phyloP scores from a whole-genome alignment of 768 basidiomycete genomes.

The Termitomyces sp. region DNA sequence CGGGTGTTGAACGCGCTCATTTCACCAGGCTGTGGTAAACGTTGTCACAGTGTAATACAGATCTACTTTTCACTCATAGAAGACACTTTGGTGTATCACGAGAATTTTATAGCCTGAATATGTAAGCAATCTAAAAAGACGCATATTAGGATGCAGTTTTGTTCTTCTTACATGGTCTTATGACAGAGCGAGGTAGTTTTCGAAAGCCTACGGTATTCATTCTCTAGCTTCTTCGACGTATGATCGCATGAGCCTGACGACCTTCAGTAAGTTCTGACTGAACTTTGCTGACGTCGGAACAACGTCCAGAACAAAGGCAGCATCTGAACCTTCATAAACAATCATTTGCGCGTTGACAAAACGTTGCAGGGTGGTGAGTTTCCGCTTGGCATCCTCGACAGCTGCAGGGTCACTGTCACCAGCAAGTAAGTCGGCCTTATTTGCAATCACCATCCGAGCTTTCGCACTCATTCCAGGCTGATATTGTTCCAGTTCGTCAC shows the following conservation, averaged over 20 bases:
- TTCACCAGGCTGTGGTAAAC: background rate
- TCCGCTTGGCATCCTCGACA: slow-evolving; percentile 49
- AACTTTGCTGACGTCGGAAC: slow-evolving; percentile 84
- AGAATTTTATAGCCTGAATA: background rate
- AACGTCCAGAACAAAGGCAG: slow-evolving; percentile 49
- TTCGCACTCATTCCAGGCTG: slow-evolving; percentile 72
- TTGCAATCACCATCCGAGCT: slow-evolving; percentile 81
- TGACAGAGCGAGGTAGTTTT: background rate
- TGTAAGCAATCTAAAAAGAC: background rate
- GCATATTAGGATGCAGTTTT: background rate
- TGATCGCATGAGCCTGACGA: slow-evolving; percentile 60
- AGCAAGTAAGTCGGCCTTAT: slow-evolving; percentile 89
- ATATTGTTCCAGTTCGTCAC: slow-evolving; percentile 81
- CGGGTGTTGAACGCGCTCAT: background rate
- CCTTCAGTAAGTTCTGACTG: slow-evolving; percentile 69
- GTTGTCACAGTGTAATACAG: background rate
- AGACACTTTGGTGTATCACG: background rate
- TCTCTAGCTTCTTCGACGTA: slow-evolving; percentile 49
- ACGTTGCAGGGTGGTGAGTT: slow-evolving; percentile 49
- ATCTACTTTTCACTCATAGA: background rate
- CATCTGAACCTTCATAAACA: slow-evolving; percentile 10
- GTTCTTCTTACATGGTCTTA: too few relatives aligned
- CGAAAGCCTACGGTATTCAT: background rate
- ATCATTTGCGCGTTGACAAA: slow-evolving; percentile 47
- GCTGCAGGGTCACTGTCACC: slow-evolving; percentile 39